Percentiles rank a stretch among this genome's conserved stretches.
These are phyloP conservation scores for Aspergillus sp. DNA, from an alignment of 2,329 filamentous ascomycete genomes.

Conservation along the genomic window DNA sequence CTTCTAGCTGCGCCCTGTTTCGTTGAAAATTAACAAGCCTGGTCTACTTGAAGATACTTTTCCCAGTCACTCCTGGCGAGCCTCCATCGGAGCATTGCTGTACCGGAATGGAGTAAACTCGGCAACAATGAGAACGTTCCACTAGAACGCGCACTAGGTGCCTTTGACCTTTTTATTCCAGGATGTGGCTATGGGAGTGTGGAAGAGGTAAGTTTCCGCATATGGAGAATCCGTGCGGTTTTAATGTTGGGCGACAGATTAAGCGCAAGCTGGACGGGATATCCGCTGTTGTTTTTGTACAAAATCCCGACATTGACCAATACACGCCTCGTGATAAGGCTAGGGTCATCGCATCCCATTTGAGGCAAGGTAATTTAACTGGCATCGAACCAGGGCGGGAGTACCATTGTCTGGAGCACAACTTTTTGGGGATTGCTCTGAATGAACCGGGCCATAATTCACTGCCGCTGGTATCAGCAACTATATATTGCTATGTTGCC, in stretches of 20 bases:
- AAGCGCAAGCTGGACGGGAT: conserved; percentile 64
- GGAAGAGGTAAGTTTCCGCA: conserved; percentile 57
- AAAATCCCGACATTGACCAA: conserved; percentile 54
- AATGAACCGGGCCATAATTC: conserved; percentile 72
- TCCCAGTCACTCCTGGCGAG: conserved; percentile 71
- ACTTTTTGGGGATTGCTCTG: conserved; percentile 80
- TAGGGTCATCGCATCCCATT: conserved; percentile 64
- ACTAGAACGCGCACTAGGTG: conserved; percentile 73
- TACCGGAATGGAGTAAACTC: conserved; percentile 71
- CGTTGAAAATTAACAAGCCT: neutral
- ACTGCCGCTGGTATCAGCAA: conserved; percentile 79
- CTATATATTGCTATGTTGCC: conserved; percentile 82
- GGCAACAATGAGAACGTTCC: conserved; percentile 52
- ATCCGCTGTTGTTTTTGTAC: conserved; percentile 55
- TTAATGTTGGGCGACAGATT: conserved; percentile 49
- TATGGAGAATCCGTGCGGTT: conserved; percentile 10
- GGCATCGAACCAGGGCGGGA: conserved; percentile 67
- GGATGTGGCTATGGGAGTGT: conserved; percentile 72
- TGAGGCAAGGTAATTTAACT: conserved; percentile 66
- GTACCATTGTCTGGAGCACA: conserved; percentile 81
- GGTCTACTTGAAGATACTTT: conserved; percentile 65
- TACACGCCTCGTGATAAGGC: conserved; percentile 68
- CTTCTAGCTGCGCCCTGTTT: neutral
- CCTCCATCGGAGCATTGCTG: conserved; percentile 76
- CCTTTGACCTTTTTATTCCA: conserved; percentile 87